Base-by-base conservation (phyloP, 768 basidiomycete species). In the Rossbeevera mucosa region DNA sequence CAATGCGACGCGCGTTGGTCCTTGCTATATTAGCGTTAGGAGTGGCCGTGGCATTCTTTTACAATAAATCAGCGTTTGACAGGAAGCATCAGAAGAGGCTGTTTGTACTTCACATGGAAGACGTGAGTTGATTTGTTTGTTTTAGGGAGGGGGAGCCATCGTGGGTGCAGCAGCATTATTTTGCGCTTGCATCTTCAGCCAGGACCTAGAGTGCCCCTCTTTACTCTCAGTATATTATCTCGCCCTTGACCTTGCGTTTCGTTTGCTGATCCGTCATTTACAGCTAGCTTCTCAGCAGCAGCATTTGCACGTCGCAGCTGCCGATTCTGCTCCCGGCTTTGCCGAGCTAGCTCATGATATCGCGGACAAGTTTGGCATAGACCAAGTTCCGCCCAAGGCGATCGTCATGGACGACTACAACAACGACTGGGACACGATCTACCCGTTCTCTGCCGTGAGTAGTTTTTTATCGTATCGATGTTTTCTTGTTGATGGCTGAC, bases 351-450 rank as follows among this genome's bases (percentile, higher is more conserved):
- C 87, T 4, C 55, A 72, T 3, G 76, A 78, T 14, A 80, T 95
- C 5, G 81, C 83, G 1, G 58, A 67, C 18, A 66, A 77, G 48
- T 89, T 94, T 61, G 81, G 82, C n/a, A 66, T 63, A 2, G 62
- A 69, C 7, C 75, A 70, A 12, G 58, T 63, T 16, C 65, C 64
- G 22, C 73, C 81, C 0, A 65, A 67, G 2, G 71, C 76, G 0
- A 76, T 86, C 7, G 64, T 74, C 3, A 85, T 92, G 79, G 77
- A 88, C 54, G 83, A 89, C 52, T 77, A 84, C 63, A 94, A 92
- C 58, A 71, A 80, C 14, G 91, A 96, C 60, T 98, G 94, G 93
- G 91, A 95, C 66, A 73, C 82, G 2, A 63, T 94, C 33, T 91
- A 87, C 65, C 89, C 89, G 13, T 89, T 91, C 68, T 87, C 86